phyloP scores from a whole-genome alignment of 331 rosid genomes.

The Quercus tomentella region DNA sequence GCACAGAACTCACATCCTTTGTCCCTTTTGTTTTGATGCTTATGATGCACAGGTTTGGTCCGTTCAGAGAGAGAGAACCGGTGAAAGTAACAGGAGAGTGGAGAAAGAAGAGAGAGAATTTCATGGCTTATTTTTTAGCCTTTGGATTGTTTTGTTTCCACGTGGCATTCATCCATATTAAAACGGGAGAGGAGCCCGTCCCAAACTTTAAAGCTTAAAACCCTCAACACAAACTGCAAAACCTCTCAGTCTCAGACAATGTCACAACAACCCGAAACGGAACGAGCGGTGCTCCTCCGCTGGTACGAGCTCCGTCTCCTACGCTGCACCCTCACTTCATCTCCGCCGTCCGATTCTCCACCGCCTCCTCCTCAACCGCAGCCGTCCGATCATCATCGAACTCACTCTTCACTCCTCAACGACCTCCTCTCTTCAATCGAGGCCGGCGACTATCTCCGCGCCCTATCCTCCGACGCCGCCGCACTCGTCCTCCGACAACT shows the following conservation, averaged over 20 bases:
- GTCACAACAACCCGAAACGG: not conserved
- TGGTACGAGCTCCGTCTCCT: constrained; percentile 77
- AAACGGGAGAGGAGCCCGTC: too few species aligned
- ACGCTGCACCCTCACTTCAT: constrained; percentile 47
- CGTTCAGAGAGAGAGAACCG: too few species aligned
- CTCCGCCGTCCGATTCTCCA: constrained; percentile 16
- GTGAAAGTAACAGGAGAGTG: too few species aligned
- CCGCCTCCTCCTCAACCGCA: constrained; percentile 6
- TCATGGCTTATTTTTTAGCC: too few species aligned
- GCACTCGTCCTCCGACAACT: constrained; percentile 33
- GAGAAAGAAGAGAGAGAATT: too few species aligned
- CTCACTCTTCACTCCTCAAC: constrained; percentile 7
- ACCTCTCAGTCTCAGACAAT: not conserved
- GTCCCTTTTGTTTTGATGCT: too few species aligned
- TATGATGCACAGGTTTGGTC: too few species aligned
- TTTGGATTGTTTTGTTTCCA: too few species aligned
- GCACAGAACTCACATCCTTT: too few species aligned
- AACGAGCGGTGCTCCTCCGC: constrained; percentile 24
- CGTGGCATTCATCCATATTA: too few species aligned
- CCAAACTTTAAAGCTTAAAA: too few species aligned
- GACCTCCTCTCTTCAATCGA: constrained; percentile 48
- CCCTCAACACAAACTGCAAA: too few species aligned
- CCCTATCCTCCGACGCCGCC: constrained; percentile 48
- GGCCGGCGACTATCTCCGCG: constrained; percentile 48
- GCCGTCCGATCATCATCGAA: constrained; percentile 9